phyloP scores from a whole-genome alignment of 2,329 filamentous ascomycete genomes.

The Didymella sp. region DNA sequence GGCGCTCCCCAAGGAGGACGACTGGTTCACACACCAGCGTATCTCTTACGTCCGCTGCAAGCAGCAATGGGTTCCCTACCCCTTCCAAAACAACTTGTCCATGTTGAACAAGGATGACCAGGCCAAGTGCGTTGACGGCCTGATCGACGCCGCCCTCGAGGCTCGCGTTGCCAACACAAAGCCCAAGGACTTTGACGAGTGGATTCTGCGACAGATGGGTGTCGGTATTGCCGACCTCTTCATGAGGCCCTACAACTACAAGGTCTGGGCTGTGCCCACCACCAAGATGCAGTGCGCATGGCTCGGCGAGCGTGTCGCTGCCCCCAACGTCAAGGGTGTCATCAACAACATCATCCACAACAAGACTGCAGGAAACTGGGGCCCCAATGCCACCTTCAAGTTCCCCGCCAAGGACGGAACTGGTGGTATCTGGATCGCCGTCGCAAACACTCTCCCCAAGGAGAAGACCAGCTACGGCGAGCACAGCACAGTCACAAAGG shows the following conservation, averaged over 20 bases:
- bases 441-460: conserved; percentile 89
- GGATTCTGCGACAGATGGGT: conserved; percentile 93
- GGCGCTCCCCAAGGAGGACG: conserved; percentile 88
- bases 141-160: conserved; percentile 93
- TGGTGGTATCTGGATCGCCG: conserved; percentile 98
- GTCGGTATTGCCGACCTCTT: conserved; percentile 90
- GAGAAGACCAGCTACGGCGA: conserved; percentile 92
- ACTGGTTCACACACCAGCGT: conserved; percentile 98
- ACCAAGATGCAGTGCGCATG: conserved; percentile 99
- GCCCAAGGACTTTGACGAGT: conserved; percentile 97
- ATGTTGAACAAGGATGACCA: conserved; percentile 98
- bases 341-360: conserved; percentile 94
- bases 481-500: conserved; percentile 81
- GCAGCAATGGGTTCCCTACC: conserved; percentile 95
- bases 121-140: conserved; percentile 89
- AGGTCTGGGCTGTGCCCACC: conserved; percentile 98
- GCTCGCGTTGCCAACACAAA: conserved; percentile 86
- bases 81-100: conserved; percentile 99
- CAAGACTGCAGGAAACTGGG: conserved; percentile 97
- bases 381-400: conserved; percentile 96
- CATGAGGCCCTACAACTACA: conserved; percentile 99
- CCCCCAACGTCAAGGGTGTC: conserved; percentile 91
- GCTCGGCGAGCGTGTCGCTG: conserved; percentile 98
- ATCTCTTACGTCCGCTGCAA: conserved; percentile 99
- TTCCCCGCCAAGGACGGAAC: conserved; percentile 96